phyloP scores from a whole-genome alignment of 139 green algal genomes.

The Diplosphaera chodatii region DNA sequence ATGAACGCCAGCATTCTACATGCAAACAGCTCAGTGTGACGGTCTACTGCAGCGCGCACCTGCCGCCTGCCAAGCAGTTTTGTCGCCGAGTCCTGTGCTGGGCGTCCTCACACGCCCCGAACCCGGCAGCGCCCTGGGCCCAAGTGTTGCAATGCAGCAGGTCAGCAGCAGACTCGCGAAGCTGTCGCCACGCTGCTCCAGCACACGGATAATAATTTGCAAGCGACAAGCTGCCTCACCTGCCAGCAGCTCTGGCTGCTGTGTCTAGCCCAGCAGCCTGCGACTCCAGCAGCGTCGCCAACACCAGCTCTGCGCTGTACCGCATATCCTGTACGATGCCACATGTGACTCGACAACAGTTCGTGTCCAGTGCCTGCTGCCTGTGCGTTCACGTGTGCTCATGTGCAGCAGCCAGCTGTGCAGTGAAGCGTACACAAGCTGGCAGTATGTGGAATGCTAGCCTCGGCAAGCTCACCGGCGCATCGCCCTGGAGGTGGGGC shows the following conservation, averaged over 20 bases:
- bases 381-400: too few species aligned
- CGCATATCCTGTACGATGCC: conserved; percentile 37
- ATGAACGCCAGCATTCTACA: too few species aligned
- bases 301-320: conserved; percentile 54
- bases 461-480: neutral
- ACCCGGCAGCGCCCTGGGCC: neutral
- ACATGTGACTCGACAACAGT: too few species aligned
- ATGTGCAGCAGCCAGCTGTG: too few species aligned
- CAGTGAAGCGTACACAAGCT: too few species aligned
- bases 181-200: too few species aligned
- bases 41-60: neutral
- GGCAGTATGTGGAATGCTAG: too few species aligned
- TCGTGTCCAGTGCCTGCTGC: too few species aligned
- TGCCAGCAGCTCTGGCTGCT: neutral
- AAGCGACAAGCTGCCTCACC: neutral
- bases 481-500: conserved; percentile 28
- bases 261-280: conserved; percentile 3
- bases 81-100: neutral
- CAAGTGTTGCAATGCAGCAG: too few species aligned
- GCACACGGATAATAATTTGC: too few species aligned
- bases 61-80: neutral
- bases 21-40: neutral
- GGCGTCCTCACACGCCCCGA: neutral
- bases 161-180: too few species aligned
- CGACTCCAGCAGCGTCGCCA: conserved; percentile 56